Percentiles rank a stretch among this genome's conserved stretches.
These are phyloP conservation scores for Suillus discolor DNA, from an alignment of 768 basidiomycete species.

Conservation along the genomic window DNA sequence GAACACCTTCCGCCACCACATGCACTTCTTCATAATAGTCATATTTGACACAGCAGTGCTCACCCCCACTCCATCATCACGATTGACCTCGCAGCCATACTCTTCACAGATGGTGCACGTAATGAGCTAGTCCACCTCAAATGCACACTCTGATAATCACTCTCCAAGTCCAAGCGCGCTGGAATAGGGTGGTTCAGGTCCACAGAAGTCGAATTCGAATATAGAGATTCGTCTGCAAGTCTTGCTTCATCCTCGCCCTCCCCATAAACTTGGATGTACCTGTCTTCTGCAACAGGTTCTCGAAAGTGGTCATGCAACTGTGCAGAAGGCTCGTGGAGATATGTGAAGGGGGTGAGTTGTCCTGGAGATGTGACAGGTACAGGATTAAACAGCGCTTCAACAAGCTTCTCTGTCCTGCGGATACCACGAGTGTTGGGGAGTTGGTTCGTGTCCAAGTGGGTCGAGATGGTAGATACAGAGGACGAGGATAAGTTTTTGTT, in stretches of 20 bases:
- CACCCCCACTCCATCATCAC: neutral
- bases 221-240: slow-evolving; percentile 24
- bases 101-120: slow-evolving; percentile 21
- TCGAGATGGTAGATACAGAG: slow-evolving; percentile 29
- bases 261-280: neutral
- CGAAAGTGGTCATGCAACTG: neutral
- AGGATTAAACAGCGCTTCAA: slow-evolving; percentile 83
- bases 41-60: slow-evolving; percentile 6
- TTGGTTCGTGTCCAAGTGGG: slow-evolving; percentile 33
- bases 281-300: neutral
- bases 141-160: slow-evolving; percentile 32
- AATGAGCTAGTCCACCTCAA: slow-evolving; percentile 22
- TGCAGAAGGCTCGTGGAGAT: slow-evolving; percentile 31
- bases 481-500: slow-evolving; percentile 29
- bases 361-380: slow-evolving; percentile 40
- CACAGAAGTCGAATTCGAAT: slow-evolving; percentile 23
- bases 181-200: slow-evolving; percentile 11
- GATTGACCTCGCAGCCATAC: slow-evolving; percentile 13
- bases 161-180: slow-evolving; percentile 14
- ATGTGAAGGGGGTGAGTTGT: slow-evolving; percentile 39
- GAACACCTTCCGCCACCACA: slow-evolving; percentile 36
- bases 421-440: slow-evolving; percentile 60
- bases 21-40: slow-evolving; percentile 20
- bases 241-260: neutral
- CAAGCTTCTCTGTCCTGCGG: slow-evolving; percentile 69